A percentile compares a stretch with the other conserved stretches of the same genome.
These are phyloP conservation scores for Wickerhamomyces canadensis DNA, from an alignment of 805 yeast species.

Conservation along the genomic window DNA sequence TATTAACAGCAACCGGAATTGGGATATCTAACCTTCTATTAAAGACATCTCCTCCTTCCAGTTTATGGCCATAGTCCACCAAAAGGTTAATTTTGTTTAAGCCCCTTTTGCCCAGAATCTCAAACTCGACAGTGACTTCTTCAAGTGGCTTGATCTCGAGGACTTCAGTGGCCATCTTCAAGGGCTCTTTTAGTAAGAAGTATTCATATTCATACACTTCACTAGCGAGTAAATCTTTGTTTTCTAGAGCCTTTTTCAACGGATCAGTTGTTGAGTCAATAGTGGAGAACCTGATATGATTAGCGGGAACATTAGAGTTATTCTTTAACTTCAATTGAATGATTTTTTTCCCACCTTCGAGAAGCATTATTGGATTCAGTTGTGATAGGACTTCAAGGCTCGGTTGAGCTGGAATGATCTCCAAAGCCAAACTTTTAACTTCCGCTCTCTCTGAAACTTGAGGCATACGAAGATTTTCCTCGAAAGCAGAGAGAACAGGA, in stretches of 20 bases:
- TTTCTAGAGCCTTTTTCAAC: slow-evolving; percentile 47
- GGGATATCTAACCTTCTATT: slow-evolving; percentile 63
- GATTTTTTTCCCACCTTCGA: slow-evolving; percentile 66
- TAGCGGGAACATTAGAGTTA: slow-evolving; percentile 49
- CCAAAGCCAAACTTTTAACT: slow-evolving; percentile 24
- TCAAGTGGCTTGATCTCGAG: slow-evolving; percentile 26
- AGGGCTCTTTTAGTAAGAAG: slow-evolving; percentile 53
- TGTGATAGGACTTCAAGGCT: slow-evolving; percentile 44
- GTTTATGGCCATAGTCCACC: slow-evolving; percentile 54
- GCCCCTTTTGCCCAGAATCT: slow-evolving; percentile 67
- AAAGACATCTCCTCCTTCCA: slow-evolving; percentile 28
- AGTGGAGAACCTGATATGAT: slow-evolving; percentile 54
- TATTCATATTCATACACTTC: slow-evolving; percentile 77
- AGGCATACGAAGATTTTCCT: slow-evolving; percentile 12
- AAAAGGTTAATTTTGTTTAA: slow-evolving; percentile 59
- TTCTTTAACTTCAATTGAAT: slow-evolving; percentile 53
- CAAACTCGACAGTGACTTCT: slow-evolving; percentile 45
- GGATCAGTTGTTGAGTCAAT: slow-evolving; percentile 72
- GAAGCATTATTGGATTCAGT: slow-evolving; percentile 55
- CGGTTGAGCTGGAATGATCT: slow-evolving; percentile 52
- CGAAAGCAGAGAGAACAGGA: slow-evolving; percentile 6
- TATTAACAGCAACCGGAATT: slow-evolving; percentile 60
- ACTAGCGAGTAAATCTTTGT: slow-evolving; percentile 42
- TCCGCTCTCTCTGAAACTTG: slow-evolving; percentile 15
- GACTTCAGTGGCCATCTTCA: slow-evolving; percentile 33